These are phyloP conservation scores for Beta vulgaris DNA, from an alignment of 148 eudicot species.

Conservation along the genomic window DNA sequence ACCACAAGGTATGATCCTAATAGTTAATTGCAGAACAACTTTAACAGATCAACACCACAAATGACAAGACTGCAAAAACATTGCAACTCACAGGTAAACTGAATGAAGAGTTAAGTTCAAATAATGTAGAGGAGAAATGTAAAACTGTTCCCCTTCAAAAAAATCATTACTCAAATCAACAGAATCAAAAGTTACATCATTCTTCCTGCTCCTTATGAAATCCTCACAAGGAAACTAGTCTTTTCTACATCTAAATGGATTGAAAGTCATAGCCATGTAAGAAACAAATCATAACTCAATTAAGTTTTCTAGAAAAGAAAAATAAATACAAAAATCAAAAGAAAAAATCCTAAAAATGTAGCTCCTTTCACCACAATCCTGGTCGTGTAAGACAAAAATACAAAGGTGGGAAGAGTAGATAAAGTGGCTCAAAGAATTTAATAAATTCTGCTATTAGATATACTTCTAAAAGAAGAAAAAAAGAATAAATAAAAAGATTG, in stretches of 20 bases:
- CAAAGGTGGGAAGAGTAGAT: constrained; percentile 23
- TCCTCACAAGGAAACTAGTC: constrained; percentile 19
- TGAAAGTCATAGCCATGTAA: constrained; percentile 30
- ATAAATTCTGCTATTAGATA: constrained; percentile 41
- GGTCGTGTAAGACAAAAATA: constrained; percentile 21
- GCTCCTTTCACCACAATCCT: constrained; percentile 33
- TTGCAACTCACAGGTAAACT: constrained; percentile 2
- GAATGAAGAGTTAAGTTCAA: constrained; percentile 11
- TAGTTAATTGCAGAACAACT: background rate
- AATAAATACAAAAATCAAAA: constrained; percentile 27
- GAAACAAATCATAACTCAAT: constrained; percentile 24
- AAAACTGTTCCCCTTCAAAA: constrained; percentile 23
- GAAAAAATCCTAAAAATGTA: constrained; percentile 29
- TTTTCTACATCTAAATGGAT: constrained; percentile 18
- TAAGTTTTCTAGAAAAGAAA: constrained; percentile 29
- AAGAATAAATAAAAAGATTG: constrained; percentile 29
- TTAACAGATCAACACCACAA: background rate
- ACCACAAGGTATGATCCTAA: background rate
- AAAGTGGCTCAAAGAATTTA: constrained; percentile 42
- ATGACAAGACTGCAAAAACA: background rate
- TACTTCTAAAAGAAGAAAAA: constrained; percentile 25
- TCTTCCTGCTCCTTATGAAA: constrained; percentile 21
- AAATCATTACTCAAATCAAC: constrained; percentile 22
- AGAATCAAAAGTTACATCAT: constrained; percentile 30
- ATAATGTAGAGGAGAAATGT: constrained; percentile 30